Base-by-base conservation (phyloP, 2,329 filamentous ascomycete species). In the Aspergillus persii region DNA sequence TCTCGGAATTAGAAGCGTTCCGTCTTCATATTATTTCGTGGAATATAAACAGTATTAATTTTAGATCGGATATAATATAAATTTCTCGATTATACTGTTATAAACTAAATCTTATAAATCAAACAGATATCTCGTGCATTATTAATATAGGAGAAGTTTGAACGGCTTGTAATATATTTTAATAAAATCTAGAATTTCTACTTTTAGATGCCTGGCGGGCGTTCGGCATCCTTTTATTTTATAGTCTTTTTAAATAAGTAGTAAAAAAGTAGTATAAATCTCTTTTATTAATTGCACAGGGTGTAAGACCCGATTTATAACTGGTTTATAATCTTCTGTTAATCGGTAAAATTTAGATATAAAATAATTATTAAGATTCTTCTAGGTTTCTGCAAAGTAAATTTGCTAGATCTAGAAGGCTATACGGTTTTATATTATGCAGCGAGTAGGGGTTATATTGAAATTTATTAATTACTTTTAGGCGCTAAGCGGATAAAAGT, bases 141-240 rank as follows among this genome's bases (percentile, higher is more conserved):
- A 8, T 11, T 30, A 30, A 29, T 59, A 1, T 69, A 63, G 66
- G 50, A 57, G 1, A 62, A 52, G 27, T 68, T 69, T 36, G n/a
- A 60, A 12, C 36, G 36, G 15, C 61, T 68, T 29, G 58, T 62
- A 12, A 12, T 56, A 27, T 50, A 29, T 47, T 65, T 65, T 39
- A 67, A 65, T 53, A 63, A 68, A 31, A 61, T 58, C 9, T 69
- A 64, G 64, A 62, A 66, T 47, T 63, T 69, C 29, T 63, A 69
- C 52, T 66, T 64, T 8, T 68, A 64, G 67, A 30, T 56, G 2
- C 15, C 57, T 46, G 58, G 61, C 18, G 63, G 66, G 9, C 61
- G 62, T n/a, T 66, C 64, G 48, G 15, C 23, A 36, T 8, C 6
- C 18, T 68, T 63, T 3, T 61, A 47, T 18, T 67, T 11, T 64